Evolutionary conservation across 768 basidiomycete species (phyloP).

Genomic region (Xerocomus brunneocitrinus): DNA sequence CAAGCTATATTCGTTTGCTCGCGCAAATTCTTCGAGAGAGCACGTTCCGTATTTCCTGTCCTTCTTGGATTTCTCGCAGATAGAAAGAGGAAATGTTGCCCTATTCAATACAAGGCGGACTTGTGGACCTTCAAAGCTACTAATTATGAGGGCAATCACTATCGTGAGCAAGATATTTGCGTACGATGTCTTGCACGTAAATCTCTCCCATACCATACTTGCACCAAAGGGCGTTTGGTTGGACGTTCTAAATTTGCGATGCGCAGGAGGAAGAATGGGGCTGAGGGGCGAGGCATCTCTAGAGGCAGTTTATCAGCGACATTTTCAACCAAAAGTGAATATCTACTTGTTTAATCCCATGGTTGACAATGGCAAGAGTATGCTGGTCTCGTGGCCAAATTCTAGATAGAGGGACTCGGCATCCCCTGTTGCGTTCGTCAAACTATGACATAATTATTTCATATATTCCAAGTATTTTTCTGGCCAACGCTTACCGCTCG

Average conservation of each 20-base stretch:
- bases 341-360: conserved; percentile 37
- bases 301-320: neutral
- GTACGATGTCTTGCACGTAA: neutral
- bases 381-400: conserved; percentile 41
- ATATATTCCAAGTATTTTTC: neutral
- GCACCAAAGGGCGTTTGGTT: conserved; percentile 41
- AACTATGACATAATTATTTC: conserved; percentile 14
- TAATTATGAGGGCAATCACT: neutral
- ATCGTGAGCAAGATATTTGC: neutral
- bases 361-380: conserved; percentile 37
- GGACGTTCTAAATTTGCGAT: conserved; percentile 37
- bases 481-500: conserved; percentile 27
- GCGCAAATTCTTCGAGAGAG: conserved; percentile 32
- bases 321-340: neutral
- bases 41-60: conserved; percentile 37
- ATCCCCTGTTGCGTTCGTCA: conserved; percentile 35
- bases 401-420: conserved; percentile 35
- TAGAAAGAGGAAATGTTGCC: conserved; percentile 34
- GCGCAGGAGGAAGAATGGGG: conserved; percentile 20
- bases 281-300: conserved; percentile 33
- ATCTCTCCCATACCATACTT: conserved; percentile 40
- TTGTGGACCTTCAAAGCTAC: conserved; percentile 33
- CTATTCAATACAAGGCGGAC: conserved; percentile 40
- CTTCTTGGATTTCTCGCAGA: conserved; percentile 25
- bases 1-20: conserved; percentile 23